A percentile compares a stretch with the other conserved stretches of the same genome.
Conservation (phyloP, 257 asterid species). For the Ophiorrhiza pumila region DNA sequence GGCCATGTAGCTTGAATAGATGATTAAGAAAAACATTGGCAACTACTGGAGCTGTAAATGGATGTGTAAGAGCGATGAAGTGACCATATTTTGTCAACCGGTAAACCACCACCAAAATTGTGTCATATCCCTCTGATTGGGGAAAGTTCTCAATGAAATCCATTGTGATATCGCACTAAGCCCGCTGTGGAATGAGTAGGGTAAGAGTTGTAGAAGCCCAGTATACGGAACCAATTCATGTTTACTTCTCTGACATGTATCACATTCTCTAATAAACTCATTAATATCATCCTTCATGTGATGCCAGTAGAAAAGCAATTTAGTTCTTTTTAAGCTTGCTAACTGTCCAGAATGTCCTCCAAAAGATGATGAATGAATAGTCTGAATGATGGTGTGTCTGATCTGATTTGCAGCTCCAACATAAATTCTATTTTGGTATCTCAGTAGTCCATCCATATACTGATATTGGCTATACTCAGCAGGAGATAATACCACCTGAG, state of each 20-base stretch:
- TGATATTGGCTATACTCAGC: no score
- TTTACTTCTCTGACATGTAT: background rate
- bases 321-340: background rate
- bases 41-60: background rate
- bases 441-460: no score
- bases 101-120: constrained; percentile 6
- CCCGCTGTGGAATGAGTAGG: background rate
- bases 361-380: background rate
- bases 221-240: background rate
- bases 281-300: background rate
- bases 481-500: no score
- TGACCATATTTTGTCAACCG: background rate
- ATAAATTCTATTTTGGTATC: no score
- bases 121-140: background rate
- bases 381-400: no score
- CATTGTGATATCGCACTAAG: background rate
- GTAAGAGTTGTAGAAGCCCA: constrained; percentile 4
- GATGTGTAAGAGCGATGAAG: background rate
- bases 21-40: background rate
- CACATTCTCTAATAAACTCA: background rate
- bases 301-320: background rate
- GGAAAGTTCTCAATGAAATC: constrained; percentile 4
- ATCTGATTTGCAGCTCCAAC: no score
- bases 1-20: constrained; percentile 7
- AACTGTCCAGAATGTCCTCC: background rate